Base-by-base conservation (phyloP, 306 rosid species). In the Castanea mollissima region DNA sequence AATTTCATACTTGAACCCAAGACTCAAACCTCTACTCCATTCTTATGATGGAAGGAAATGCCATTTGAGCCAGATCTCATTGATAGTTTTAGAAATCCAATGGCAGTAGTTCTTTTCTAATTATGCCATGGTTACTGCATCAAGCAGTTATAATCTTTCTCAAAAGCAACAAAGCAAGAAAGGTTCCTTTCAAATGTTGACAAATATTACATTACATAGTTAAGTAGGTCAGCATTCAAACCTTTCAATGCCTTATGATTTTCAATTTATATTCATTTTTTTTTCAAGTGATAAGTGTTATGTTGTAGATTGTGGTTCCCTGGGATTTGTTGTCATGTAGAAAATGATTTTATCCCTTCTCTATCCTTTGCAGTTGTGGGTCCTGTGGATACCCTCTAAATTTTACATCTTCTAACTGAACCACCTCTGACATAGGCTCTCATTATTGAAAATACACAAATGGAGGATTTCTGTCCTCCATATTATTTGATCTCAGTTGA, bases 351-450 rank as follows among this genome's bases (percentile, higher is more conserved):
- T 73, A n/a, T 51, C 27, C 1, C 44, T 31, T 29, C 21, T 32
- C 46, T 62, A 19, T 60, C 54, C 56, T n/a, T 32, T 88, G 82
- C 85, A 88, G 92, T 63, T 92, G 91, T 75, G 92, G 92, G 70
- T 88, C 91, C 75, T 89, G 91, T 79, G 91, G 90, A 49, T 88
- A 88, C 87, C 93, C 87, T 86, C 78, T 91, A 86, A 87, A 89
- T 64, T 82, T 90, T 79, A 82, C 80, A 25, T 89, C 94, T 19
- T 75, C 88, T 16, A 88, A 90, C 82, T 79, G 93, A 51, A 84
- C 81, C 85, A 86, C 93, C 62, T 83, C 92, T 78, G 77, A 83
- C 75, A 83, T 88, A 82, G 88, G 82, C 83, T 85, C 84, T 64
- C 86, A 85, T 69, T 88, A 91, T 59, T 55, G 71, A 23, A 91